phyloP scores from a whole-genome alignment of 169 alveolate genomes.

The Eimeria sp. region DNA sequence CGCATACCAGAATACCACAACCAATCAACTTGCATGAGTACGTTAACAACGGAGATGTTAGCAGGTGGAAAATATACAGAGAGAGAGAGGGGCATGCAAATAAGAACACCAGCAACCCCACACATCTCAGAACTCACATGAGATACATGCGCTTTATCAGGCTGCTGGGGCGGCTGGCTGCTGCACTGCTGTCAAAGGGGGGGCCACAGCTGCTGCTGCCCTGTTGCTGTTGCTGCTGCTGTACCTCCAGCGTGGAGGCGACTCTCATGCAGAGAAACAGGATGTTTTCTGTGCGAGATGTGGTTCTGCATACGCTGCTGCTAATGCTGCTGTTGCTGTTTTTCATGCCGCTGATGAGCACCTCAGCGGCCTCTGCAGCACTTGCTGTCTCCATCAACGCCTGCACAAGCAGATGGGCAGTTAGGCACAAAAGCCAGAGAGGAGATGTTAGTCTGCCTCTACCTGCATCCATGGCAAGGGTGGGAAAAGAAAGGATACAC shows the following conservation, averaged over 20 bases:
- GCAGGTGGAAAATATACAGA: neutral
- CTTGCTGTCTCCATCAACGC: neutral
- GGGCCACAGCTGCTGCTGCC: neutral
- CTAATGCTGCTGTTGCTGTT: neutral
- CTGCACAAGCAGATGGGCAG: neutral
- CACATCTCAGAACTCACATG: neutral
- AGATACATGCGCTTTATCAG: neutral
- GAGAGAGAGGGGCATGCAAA: neutral
- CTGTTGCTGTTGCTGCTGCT: constrained; percentile 2
- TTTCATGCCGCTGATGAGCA: neutral
- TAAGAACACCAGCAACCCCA: neutral
- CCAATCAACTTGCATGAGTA: no score
- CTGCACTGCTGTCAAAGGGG: neutral
- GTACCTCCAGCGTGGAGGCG: neutral
- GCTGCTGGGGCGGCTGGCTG: neutral
- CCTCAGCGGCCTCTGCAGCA: constrained; percentile 55
- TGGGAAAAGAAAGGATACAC: no score
- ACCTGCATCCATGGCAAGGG: no score
- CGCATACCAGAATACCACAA: neutral
- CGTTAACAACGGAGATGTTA: neutral
- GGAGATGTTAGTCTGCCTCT: neutral
- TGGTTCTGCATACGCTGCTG: neutral
- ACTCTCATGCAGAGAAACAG: neutral
- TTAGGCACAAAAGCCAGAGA: neutral
- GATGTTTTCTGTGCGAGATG: neutral